Base-by-base conservation (phyloP, 108 stramenopile genomes). In the Stephanodiscus triporus region DNA sequence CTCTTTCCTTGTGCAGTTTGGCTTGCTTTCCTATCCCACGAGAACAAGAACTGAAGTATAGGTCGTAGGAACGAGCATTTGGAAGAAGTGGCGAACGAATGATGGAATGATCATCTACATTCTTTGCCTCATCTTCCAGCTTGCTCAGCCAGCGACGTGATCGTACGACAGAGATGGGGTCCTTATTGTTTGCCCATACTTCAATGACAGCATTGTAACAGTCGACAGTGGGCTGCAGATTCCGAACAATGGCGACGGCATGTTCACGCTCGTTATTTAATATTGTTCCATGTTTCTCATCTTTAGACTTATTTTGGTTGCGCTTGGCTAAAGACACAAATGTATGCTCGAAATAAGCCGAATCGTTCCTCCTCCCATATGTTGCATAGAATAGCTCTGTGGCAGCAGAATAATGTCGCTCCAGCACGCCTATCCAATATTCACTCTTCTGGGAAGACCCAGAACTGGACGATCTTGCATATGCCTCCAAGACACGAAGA, bases 71-170 rank as follows among this genome's bases (percentile, higher is more conserved):
- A 29, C 68, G 66, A 22, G 89, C 86, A 50, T 84, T 83, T 17
- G 89, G 88, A 47, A 69, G 34, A 3, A 85, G 34, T 6, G 14
- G 37, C 43, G 27, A 59, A 63, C 42, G 17, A 19, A 49, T 19
- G 22, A 42, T 63, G 37, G 34, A 45, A n/a, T 24, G 27, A 26
- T 23, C 19, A 40, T 45, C 72, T 54, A 54, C 45, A 16, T 56
- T 57, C 50, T 67, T 70, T 47, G 32, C 75, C 51, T 58, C 57
- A 17, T 50, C 40, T 53, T 77, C 60, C 29, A 76, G 69, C 61
- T 89, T 85, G 50, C 75, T 85, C 54, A 94, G 73, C 93, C 90
- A 91, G 66, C 84, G 71, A 60, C 90, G 85, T n/a, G 91, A 79
- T 48, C 93, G 81, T 27, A 82, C 78, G 10, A 90, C 73, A 6